Evolutionary conservation across 2,329 filamentous ascomycete species (phyloP), one percentile per base, ranked within the genome.

Genomic region (Trichoderma brevicompactum): DNA sequence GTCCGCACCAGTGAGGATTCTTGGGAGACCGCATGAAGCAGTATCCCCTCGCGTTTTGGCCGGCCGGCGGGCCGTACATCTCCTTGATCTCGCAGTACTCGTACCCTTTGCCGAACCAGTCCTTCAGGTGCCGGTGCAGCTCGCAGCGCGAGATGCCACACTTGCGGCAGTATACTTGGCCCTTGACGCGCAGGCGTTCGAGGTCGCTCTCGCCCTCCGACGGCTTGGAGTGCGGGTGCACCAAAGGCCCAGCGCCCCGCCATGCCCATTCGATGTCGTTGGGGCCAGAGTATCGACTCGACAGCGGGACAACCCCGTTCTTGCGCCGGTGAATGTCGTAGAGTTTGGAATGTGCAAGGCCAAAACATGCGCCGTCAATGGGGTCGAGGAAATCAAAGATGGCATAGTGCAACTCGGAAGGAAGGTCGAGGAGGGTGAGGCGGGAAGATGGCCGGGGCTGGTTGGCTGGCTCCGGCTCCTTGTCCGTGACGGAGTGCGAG

Each of bases 221-320:
- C 15, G 13, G 46, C n/a, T 63, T 67, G 61, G 73, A 64, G 65
- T 72, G 53, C 55, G 72, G 68, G 65, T 74, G 73, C 53, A 81
- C 70, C 46, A 83, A 77, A 12, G 78, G 78, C 1, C 82, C 81
- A 3, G 85, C 83, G 58, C 84, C 78, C 68, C 85, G 83, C 85
- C 86, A 89, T 50, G 86, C 86, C 81, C 84, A 87, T 72, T 89
- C 87, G 72, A 87, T 80, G 68, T 86, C 82, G 74, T 89, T 89
- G 63, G 87, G 87, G 0, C 87, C 87, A 7, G 79, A 74, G 52
- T 87, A 86, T 13, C 86, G 82, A 53, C 81, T 81, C 17, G 82
- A 82, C 15, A 89, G 80, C 9, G 85, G 78, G n/a, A 89, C 82
- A 7, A 74, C 78, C 61, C 83, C 84, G 73, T 87, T 82, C 75